phyloP scores from a whole-genome alignment of 257 asterid species.

The Solanum chmielewskii region DNA sequence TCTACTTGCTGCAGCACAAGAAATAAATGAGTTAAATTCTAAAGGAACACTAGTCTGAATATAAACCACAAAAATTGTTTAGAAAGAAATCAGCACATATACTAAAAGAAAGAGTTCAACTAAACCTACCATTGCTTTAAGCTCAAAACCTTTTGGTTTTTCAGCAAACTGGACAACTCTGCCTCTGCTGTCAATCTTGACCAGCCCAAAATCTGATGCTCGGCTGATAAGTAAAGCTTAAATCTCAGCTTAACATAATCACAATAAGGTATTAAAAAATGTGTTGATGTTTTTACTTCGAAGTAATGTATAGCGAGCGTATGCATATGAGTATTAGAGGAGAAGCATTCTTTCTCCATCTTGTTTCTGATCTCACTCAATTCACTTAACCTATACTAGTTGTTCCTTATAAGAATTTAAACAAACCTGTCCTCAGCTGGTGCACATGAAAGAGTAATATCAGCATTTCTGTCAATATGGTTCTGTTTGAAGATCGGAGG shows the following conservation, averaged over 20 bases:
- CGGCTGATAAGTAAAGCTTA: slow-evolving; percentile 44
- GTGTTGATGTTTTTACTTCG: neutral
- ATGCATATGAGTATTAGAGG: neutral
- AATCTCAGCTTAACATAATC: neutral
- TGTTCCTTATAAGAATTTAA: neutral
- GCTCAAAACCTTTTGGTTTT: slow-evolving; percentile 74
- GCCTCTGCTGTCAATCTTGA: slow-evolving; percentile 83
- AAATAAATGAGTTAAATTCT: neutral
- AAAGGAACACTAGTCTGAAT: neutral
- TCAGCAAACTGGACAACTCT: slow-evolving; percentile 63
- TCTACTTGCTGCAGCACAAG: slow-evolving; percentile 65
- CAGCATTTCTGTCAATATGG: slow-evolving; percentile 86
- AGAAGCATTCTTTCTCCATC: neutral
- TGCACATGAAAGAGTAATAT: slow-evolving; percentile 82
- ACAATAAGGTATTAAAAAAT: neutral
- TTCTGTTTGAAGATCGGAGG: slow-evolving; percentile 41
- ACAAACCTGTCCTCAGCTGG: slow-evolving; percentile 71
- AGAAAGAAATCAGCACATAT: neutral
- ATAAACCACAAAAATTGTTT: neutral
- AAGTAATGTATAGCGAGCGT: neutral
- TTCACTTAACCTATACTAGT: neutral
- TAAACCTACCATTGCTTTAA: slow-evolving; percentile 68
- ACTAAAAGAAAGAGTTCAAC: neutral
- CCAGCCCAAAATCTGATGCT: slow-evolving; percentile 81
- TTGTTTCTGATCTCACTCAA: neutral